phyloP scores from a whole-genome alignment of 345 rosid species.

The Bruguiera sexangula region DNA sequence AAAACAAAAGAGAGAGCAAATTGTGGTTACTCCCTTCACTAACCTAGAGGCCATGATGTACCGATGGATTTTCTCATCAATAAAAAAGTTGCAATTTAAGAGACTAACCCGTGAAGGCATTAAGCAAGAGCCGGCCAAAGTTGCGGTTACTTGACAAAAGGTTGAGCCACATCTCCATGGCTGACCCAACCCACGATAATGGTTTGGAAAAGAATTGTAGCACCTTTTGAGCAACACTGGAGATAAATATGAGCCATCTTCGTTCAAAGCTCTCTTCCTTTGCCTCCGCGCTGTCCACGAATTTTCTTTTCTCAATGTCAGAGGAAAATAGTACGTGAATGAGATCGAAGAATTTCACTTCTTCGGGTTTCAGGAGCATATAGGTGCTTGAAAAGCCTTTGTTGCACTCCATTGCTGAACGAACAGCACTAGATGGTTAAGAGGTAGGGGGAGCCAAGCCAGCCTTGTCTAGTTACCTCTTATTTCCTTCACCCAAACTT shows the following conservation, averaged over 20 bases:
- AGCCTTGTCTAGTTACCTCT: not conserved
- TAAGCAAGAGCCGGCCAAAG: constrained; percentile 29
- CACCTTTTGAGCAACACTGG: constrained; percentile 43
- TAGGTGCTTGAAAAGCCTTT: constrained; percentile 38
- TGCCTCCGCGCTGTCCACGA: constrained; percentile 38
- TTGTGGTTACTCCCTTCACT: no score
- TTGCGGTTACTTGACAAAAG: constrained; percentile 39
- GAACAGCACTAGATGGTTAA: not conserved
- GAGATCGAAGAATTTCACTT: constrained; percentile 43
- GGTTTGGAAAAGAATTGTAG: constrained; percentile 37
- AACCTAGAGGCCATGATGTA: no score
- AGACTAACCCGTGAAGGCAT: constrained; percentile 29
- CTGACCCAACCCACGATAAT: constrained; percentile 40
- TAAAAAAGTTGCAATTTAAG: no score
- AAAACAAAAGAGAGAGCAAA: no score
- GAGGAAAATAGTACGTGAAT: constrained; percentile 40
- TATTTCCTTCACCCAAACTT: not conserved
- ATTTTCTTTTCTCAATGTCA: constrained; percentile 35
- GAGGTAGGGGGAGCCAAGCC: not conserved
- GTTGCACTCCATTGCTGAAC: constrained; percentile 26
- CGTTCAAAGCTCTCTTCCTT: constrained; percentile 38
- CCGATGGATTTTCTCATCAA: no score
- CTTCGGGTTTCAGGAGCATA: constrained; percentile 53
- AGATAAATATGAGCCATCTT: constrained; percentile 57
- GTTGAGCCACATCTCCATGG: constrained; percentile 41